Evolutionary conservation across 805 yeast genomes (phyloP).

Genomic region (Myxozyma neotropica): DNA sequence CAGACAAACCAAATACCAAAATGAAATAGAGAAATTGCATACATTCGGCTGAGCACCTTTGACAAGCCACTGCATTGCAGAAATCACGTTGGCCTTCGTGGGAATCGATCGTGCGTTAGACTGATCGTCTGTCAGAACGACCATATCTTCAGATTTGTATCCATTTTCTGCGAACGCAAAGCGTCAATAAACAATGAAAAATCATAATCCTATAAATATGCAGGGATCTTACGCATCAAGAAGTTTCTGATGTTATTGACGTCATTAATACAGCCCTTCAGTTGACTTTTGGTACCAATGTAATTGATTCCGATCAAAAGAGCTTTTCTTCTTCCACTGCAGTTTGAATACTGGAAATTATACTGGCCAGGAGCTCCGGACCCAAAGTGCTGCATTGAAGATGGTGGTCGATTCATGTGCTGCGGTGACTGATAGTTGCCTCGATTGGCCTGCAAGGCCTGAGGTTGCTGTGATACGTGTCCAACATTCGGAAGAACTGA

Average conservation of each 20-base stretch:
- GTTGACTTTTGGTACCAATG: conserved; percentile 59
- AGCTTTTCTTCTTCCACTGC: conserved; percentile 75
- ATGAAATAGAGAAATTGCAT: neutral
- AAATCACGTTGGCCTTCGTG: conserved; percentile 65
- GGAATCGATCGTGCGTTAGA: conserved; percentile 53
- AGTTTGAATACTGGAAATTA: conserved; percentile 63
- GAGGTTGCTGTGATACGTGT: neutral
- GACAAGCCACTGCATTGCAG: conserved; percentile 84
- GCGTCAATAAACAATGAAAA: conserved; percentile 39
- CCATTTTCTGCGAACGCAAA: conserved; percentile 45
- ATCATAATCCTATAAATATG: neutral
- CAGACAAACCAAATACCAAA: neutral
- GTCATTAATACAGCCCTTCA: conserved; percentile 83
- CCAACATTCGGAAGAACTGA: neutral
- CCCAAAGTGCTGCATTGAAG: conserved; percentile 42
- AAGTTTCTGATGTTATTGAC: conserved; percentile 50
- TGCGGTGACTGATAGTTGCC: conserved; percentile 20
- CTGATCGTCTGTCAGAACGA: conserved; percentile 49
- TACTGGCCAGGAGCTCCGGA: conserved; percentile 39
- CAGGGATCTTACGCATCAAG: conserved; percentile 28
- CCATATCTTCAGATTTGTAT: conserved; percentile 33
- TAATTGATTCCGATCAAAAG: conserved; percentile 78
- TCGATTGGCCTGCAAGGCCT: neutral
- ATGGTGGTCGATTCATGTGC: conserved; percentile 35
- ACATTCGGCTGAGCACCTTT: conserved; percentile 66